A percentile compares a stretch with the other conserved stretches of the same genome.
phyloP scores from a whole-genome alignment of 495 filamentous ascomycete genomes.

The Bombardia bombarda region DNA sequence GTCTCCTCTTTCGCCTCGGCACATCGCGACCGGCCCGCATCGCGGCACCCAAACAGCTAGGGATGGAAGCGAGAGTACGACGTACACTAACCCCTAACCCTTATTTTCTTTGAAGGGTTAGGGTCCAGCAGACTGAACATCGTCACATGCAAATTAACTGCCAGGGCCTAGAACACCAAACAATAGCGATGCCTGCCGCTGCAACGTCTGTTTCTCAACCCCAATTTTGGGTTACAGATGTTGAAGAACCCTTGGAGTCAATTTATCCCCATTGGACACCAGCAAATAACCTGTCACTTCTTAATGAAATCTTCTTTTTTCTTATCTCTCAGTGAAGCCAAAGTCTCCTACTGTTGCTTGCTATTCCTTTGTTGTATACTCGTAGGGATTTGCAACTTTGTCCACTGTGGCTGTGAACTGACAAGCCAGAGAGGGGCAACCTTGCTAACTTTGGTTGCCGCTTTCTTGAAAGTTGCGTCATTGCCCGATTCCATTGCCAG shows the following conservation, averaged over 20 bases:
- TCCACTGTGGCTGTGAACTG: too few relatives aligned
- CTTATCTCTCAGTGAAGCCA: neutral
- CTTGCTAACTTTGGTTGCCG: too few relatives aligned
- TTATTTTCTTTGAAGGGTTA: neutral
- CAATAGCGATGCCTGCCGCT: neutral
- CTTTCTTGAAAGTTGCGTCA: too few relatives aligned
- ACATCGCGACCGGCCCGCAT: slow-evolving; percentile 8
- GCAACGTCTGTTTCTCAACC: neutral
- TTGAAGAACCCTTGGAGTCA: neutral
- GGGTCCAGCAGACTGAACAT: neutral
- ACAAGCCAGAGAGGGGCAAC: too few relatives aligned
- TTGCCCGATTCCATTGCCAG: too few relatives aligned
- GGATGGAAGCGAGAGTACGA: neutral
- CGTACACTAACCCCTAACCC: slow-evolving; percentile 3
- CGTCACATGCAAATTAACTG: too few relatives aligned
- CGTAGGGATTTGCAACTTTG: too few relatives aligned
- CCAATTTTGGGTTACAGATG: neutral
- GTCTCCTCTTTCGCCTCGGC: slow-evolving; percentile 10
- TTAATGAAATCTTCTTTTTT: neutral
- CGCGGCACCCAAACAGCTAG: neutral
- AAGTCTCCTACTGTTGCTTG: too few relatives aligned
- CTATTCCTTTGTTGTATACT: too few relatives aligned
- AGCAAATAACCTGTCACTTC: neutral
- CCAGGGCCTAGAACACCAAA: too few relatives aligned
- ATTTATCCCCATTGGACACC: too few relatives aligned